Evolutionary conservation across 805 yeast species (phyloP).

Genomic region (Yarrowia bubula): DNA sequence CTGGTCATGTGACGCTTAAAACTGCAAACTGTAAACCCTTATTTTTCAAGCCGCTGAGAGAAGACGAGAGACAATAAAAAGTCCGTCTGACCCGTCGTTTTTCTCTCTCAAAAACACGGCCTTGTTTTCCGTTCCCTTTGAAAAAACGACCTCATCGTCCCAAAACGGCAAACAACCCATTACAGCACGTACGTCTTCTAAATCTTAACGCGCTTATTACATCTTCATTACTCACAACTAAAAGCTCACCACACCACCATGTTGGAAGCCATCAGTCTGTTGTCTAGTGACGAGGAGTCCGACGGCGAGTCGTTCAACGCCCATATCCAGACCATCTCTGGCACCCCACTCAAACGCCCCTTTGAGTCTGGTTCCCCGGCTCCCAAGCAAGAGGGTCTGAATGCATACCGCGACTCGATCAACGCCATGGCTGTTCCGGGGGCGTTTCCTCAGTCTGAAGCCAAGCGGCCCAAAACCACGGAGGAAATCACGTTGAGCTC

Average conservation of each 20-base stretch:
- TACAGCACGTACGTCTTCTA: not conserved
- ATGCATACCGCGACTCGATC: not conserved
- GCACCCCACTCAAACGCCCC: not conserved
- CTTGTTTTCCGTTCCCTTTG: too few species aligned
- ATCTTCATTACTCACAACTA: not conserved
- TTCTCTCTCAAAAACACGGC: too few species aligned
- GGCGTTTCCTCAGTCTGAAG: not conserved
- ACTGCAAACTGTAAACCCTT: not conserved
- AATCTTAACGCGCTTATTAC: constrained; percentile 2
- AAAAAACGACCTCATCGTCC: not conserved
- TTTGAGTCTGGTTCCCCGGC: not conserved
- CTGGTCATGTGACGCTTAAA: constrained; percentile 5
- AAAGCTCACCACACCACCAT: not conserved
- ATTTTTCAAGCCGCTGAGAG: not conserved
- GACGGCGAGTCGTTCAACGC: constrained; percentile 12
- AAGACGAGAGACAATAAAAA: too few species aligned
- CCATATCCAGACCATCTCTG: not conserved
- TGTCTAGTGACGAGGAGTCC: constrained; percentile 17
- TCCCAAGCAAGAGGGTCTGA: not conserved
- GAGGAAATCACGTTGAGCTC: constrained; percentile 5
- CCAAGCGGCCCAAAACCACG: not conserved
- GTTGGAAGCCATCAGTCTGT: constrained; percentile 18
- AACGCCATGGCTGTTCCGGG: not conserved
- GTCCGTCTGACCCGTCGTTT: too few species aligned
- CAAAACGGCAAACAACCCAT: not conserved